Evolutionary conservation across 1,284 basidiomycete genomes (phyloP), one percentile per base, ranked within the genome.

Genomic region (Boletus smithii): DNA sequence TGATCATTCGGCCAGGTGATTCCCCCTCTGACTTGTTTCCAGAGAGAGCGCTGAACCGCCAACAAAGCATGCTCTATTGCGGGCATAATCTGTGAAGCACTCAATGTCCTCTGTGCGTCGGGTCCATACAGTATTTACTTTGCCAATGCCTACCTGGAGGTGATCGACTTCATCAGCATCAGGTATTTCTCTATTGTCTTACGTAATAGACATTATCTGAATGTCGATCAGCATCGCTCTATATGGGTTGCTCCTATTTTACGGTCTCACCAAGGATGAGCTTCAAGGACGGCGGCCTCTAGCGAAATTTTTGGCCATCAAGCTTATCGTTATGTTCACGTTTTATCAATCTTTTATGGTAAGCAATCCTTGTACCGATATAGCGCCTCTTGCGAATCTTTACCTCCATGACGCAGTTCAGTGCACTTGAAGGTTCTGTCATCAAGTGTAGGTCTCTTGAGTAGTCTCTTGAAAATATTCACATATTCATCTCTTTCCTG

Each of bases 241-340:
- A 2, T 91, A 91, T 56, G 88, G 88, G 8, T 69, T 91, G 4
- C 63, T 94, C 22, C 55, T 90, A n/a, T 91, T 91, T 63, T 93
- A 92, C 59, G 85, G 76, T 13, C 73, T 94, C 33, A 88, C 83
- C 35, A 80, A 83, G 51, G 81, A 88, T 8, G 90, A 93, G 57
- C 74, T 95, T 7, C 70, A 66, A 46, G 88, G 83, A 16, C 74
- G 80, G n/a, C 75, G 83, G 23, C 92, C 91, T 14, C 71, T 94
- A 24, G 80, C 86, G 13, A 93, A 93, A 68, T 93, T 93, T 64
- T 58, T 91, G 51, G 70, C 79, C 9, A 91, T 91, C 72, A 94
- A 93, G 68, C 69, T 91, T 27, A 89, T 91, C 49, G 86, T 93
- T 42, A 85, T 93, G 79, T 83, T 87, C 61, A 90, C 88, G 1